These are phyloP conservation scores for Fraxinus baroniana DNA, from an alignment of 305 asterid genomes.

Conservation along the genomic window DNA sequence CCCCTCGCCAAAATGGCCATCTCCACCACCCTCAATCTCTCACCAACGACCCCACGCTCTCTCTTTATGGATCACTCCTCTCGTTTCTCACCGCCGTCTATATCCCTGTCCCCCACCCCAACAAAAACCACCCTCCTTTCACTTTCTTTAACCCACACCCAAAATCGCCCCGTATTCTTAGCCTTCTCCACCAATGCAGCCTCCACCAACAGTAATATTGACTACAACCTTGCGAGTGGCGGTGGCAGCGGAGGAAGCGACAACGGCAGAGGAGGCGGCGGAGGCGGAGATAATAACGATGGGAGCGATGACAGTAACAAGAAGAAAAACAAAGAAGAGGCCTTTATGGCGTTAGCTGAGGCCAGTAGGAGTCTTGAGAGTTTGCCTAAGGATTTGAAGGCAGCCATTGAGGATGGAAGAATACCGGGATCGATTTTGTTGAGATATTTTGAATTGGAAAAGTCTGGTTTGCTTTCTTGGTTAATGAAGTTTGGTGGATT, in stretches of 20 bases:
- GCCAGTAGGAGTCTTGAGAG: constrained; percentile 74
- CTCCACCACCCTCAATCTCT: constrained; percentile 41
- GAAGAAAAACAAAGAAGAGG: constrained; percentile 59
- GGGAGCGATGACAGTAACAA: constrained; percentile 41
- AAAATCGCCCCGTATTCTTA: constrained; percentile 15
- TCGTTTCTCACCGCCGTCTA: constrained; percentile 12
- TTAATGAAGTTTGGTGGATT: constrained; percentile 74
- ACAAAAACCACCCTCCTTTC: constrained; percentile 19
- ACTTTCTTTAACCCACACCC: constrained; percentile 19
- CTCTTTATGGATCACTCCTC: constrained; percentile 14
- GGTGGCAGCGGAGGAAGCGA: constrained; percentile 33
- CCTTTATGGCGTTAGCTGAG: constrained; percentile 72
- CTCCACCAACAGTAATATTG: constrained; percentile 27
- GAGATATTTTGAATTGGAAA: constrained; percentile 70
- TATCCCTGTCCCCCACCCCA: constrained; percentile 23
- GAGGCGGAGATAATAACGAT: constrained; percentile 23
- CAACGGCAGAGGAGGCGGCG: constrained; percentile 39
- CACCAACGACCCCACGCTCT: constrained; percentile 23
- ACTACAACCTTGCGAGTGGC: constrained; percentile 29
- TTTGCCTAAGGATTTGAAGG: constrained; percentile 77
- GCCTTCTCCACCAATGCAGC: constrained; percentile 31
- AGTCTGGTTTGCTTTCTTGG: constrained; percentile 66
- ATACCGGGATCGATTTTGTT: constrained; percentile 64
- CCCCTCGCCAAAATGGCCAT: constrained; percentile 44
- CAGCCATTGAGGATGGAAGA: constrained; percentile 69